Evolutionary conservation across 169 alveolate species (phyloP), one percentile per base, ranked within the genome.

Genomic region (Cryptosporidium ryanae): DNA sequence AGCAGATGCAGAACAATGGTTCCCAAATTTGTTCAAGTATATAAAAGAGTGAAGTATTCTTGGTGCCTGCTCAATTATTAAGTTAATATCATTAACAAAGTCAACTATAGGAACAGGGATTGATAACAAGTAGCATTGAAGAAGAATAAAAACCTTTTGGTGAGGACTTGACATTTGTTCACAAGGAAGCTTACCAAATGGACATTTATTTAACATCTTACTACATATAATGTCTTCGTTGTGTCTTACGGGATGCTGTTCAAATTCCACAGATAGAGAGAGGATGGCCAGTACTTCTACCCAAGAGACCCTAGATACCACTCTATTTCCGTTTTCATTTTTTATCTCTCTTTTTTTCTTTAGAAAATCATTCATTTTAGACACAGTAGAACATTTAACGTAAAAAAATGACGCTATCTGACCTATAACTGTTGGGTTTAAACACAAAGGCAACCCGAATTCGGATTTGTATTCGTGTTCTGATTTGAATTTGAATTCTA

Each of bases 171-270:
- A 90, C 57, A 96, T 96, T 67, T 93, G 92, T 48, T 96, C 96
- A 59, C 92, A 92, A 57, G 92, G 93, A n/a, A 94, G 91, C 17
- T 94, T 95, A 66, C 94, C 95, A 68, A 95, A 82, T 29, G 98
- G 97, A 44, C 94, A 92, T 54, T 90, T 90, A 29, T 94, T 84
- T 13, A 97, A 92, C 82, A 97, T 89, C 46, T 96, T 95, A 63
- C 94, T 95, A 84, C 95, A 96, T 82, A 95, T 94, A 27, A 92
- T 92, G 82, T 97, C 99, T 93, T 97, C 99, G 52, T 96, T 97
- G 87, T 97, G 99, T 52, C 99, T 93, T 21, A 96, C 95, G 0
- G 99, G 99, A 49, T 96, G 95, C 18, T 94, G 96, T 29, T 91
- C 92, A 84, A 96, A 97, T 84, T 97, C 99, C 55, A 91, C 91